Evolutionary conservation across 1,139 yeast genomes (phyloP), one percentile per base, ranked within the genome.

Genomic region (Geotrichum armillariae): DNA sequence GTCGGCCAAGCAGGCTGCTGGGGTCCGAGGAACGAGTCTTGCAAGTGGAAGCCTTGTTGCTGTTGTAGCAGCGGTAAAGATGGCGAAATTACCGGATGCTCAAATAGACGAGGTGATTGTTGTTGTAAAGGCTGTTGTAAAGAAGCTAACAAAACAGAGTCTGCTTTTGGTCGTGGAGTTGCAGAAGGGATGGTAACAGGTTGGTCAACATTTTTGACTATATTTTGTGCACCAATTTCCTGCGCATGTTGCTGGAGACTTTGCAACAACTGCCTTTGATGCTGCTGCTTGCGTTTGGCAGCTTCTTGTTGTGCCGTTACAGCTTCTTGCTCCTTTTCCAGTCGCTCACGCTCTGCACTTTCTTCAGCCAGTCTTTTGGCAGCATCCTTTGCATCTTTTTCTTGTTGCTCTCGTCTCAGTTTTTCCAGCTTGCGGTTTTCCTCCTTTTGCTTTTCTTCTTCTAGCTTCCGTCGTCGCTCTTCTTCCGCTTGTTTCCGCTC

Each of bases 371-470:
- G 18, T 21, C 40, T 27, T 29, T 53, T 47, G 17, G 45, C 52
- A 22, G 50, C 50, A 37, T 53, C 49, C 31, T 49, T 49, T 21
- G 52, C 52, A 41, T 48, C 47, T 18, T 27, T 35, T 32, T 36
- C 48, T 43, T 41, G 44, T 9, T 41, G 49, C 38, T 45, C 49
- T 38, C 29, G 52, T 40, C 39, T 47, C 47, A 52, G 58, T 49
- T 52, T 53, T 27, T 55, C 54, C 45, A 53, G 59, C 37, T 57
- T 43, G 22, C 56, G 50, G 35, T 53, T 53, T 9, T 49, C 42
- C 39, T 67, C 74, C 60, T 66, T 72, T 61, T 75, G 67, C 72
- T 76, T 68, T 66, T 74, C 62, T 66, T 72, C 71, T 65, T 66
- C 70, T 43, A 59, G 60, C 29, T 61, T 60, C 18, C 60, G 59